These are phyloP conservation scores for Didymella segeticola DNA, from an alignment of 2,329 filamentous ascomycete species.

Conservation along the genomic window DNA sequence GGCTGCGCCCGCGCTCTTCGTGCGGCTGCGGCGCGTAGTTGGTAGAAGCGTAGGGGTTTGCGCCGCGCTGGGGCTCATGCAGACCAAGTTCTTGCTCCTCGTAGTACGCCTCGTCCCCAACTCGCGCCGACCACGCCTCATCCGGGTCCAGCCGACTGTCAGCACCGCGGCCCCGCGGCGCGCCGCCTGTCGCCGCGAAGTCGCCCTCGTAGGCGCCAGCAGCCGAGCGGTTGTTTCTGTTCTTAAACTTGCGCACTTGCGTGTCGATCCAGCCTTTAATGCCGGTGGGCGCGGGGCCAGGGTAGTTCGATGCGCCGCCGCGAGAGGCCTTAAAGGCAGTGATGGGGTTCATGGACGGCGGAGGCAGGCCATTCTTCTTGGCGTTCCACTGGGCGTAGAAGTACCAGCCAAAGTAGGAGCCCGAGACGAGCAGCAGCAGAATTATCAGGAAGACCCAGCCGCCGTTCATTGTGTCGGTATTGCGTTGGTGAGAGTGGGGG, in stretches of 20 bases:
- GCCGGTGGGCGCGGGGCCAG: constrained; percentile 64
- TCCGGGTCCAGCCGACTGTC: constrained; percentile 77
- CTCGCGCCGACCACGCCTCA: constrained; percentile 83
- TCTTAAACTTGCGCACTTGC: constrained; percentile 68
- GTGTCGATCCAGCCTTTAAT: constrained; percentile 76
- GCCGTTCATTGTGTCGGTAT: constrained; percentile 44
- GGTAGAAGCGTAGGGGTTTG: constrained; percentile 32
- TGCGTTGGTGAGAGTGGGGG: constrained; percentile 23
- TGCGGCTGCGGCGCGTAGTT: constrained; percentile 39
- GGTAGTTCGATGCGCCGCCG: constrained; percentile 51
- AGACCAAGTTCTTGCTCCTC: constrained; percentile 78
- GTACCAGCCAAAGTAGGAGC: constrained; percentile 71
- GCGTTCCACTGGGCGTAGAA: constrained; percentile 76
- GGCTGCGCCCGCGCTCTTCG: constrained; percentile 53
- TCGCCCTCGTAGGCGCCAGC: constrained; percentile 77
- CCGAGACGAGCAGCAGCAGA: constrained; percentile 67
- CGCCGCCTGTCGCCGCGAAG: constrained; percentile 42
- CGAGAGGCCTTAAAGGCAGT: constrained; percentile 67
- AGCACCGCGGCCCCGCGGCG: constrained; percentile 49
- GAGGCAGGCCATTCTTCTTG: constrained; percentile 75
- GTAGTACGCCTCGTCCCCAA: constrained; percentile 78
- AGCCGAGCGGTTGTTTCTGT: constrained; percentile 70
- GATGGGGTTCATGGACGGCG: constrained; percentile 73
- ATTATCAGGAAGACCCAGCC: constrained; percentile 72
- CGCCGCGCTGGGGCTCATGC: constrained; percentile 52